Percentiles rank a stretch among this genome's conserved stretches.
These are phyloP conservation scores for Lobulomyces angularis DNA, from an alignment of 192 early-diverging fungal species.

Conservation along the genomic window DNA sequence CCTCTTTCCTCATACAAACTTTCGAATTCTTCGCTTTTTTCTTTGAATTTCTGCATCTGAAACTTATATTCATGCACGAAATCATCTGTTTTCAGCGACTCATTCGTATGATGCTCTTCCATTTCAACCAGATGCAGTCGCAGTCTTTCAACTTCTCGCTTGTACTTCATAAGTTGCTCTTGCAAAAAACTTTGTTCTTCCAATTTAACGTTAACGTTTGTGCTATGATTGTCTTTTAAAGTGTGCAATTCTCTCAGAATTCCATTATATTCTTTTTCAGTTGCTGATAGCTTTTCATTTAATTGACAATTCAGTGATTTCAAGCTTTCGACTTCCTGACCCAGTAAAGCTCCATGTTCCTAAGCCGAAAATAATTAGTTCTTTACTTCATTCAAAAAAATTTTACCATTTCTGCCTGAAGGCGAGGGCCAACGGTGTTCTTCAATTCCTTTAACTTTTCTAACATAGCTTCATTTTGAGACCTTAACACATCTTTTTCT, in stretches of 20 bases:
- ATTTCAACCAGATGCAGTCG: slow-evolving; percentile 45
- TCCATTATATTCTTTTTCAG: too few relatives aligned
- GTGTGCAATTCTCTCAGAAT: too few relatives aligned
- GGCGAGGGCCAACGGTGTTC: slow-evolving; percentile 61
- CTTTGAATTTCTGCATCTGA: slow-evolving; percentile 43
- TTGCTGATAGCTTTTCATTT: too few relatives aligned
- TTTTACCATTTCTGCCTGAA: slow-evolving; percentile 66
- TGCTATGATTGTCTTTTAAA: too few relatives aligned
- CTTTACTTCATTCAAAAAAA: too few relatives aligned
- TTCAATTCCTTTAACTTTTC: slow-evolving; percentile 70
- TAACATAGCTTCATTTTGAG: slow-evolving; percentile 56
- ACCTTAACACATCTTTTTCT: slow-evolving; percentile 35
- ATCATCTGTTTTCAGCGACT: slow-evolving; percentile 42
- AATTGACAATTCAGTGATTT: too few relatives aligned
- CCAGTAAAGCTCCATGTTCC: too few relatives aligned
- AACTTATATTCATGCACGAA: slow-evolving; percentile 35
- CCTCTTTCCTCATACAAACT: slow-evolving; percentile 46
- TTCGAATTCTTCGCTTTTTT: slow-evolving; percentile 49
- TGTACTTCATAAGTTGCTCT: slow-evolving; percentile 27
- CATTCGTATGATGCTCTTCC: slow-evolving; percentile 44
- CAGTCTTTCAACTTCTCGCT: slow-evolving; percentile 38
- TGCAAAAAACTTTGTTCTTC: slow-evolving; percentile 27
- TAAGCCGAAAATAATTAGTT: too few relatives aligned
- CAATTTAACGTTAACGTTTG: too few relatives aligned
- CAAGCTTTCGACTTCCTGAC: too few relatives aligned